Conservation (phyloP, 2,329 filamentous ascomycete genomes). For the Talaromyces rugulosus region DNA sequence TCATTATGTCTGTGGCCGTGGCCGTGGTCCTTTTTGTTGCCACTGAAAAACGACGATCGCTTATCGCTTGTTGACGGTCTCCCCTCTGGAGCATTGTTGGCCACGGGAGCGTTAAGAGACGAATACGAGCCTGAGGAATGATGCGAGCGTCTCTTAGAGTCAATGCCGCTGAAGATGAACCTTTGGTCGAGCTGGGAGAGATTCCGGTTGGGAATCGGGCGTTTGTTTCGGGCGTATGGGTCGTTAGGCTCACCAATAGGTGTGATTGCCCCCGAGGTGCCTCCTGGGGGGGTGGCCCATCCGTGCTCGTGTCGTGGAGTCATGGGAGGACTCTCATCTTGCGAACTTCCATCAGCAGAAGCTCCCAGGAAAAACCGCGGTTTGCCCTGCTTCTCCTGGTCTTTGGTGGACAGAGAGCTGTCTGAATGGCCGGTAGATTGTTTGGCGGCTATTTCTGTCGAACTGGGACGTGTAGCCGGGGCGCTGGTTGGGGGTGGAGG, state of each 20-base stretch:
- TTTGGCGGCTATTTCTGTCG: slow-evolving; percentile 37
- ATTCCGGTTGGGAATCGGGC: slow-evolving; percentile 64
- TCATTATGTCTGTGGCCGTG: slow-evolving; percentile 23
- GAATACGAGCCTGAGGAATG: slow-evolving; percentile 24
- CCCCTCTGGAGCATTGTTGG: neutral
- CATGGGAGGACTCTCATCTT: slow-evolving; percentile 61
- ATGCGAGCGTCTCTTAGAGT: slow-evolving; percentile 61
- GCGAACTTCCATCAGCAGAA: slow-evolving; percentile 51
- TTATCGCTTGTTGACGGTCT: slow-evolving; percentile 38
- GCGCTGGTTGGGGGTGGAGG: slow-evolving; percentile 28
- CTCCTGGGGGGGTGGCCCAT: slow-evolving; percentile 42
- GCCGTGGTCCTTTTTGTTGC: slow-evolving; percentile 45
- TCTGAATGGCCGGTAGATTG: slow-evolving; percentile 42
- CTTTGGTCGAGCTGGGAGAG: slow-evolving; percentile 68
- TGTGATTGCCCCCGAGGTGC: slow-evolving; percentile 70
- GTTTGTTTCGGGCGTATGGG: slow-evolving; percentile 78
- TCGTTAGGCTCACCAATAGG: slow-evolving; percentile 77
- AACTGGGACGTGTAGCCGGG: slow-evolving; percentile 36
- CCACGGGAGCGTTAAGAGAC: neutral
- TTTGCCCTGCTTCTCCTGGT: slow-evolving; percentile 43
- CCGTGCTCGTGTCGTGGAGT: slow-evolving; percentile 46
- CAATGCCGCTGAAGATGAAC: slow-evolving; percentile 77
- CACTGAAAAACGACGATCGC: slow-evolving; percentile 50
- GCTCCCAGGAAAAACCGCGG: slow-evolving; percentile 56
- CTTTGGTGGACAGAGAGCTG: slow-evolving; percentile 37